Evolutionary conservation across 345 rosid species (phyloP), one percentile per base, ranked within the genome.

Genomic region (Gossypium ekmanianum): DNA sequence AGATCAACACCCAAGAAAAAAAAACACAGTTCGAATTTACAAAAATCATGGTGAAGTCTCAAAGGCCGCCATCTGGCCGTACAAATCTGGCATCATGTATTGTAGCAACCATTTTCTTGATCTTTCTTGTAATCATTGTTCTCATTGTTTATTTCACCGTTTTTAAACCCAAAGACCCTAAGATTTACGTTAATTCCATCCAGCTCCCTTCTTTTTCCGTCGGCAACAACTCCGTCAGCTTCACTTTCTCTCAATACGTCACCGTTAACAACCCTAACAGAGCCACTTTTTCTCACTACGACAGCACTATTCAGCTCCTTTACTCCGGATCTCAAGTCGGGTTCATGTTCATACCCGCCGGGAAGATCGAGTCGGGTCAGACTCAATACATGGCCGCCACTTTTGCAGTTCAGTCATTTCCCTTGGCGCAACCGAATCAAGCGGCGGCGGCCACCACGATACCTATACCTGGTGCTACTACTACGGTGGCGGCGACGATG

Each of bases 341-440:
- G 2, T 93, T 93, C 87, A 88, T 96, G 97, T 93, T 93, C 85
- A 92, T 96, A 13, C 99, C 99, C 81, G 99, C 99, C 41, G 97
- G 98, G 7, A 86, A 92, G 82, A 87, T 93, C 85, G 92, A 82
- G 12, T 74, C 98, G 1, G 93, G 97, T 50, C 88, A 62, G 77
- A 87, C 93, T 78, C 88, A 93, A 78, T 86, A 90, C 88, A 93
- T 93, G 98, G 97, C 94, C 29, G 98, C 97, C n/a, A 90, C 91
- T 65, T 96, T 93, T 76, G 74, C 94, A 61, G 97, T 93, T 59
- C 88, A 90, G 74, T 92, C 98, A 18, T 90, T 96, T 82, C 97
- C 97, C 9, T 81, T 91, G 10, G 73, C 80, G 18, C 73, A 84
- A 41, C 75, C 81, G 39, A 71, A 81, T 61, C 63, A 78, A 34